These are phyloP conservation scores for Solanum chacoense DNA, from an alignment of 305 asterid genomes.

Conservation along the genomic window DNA sequence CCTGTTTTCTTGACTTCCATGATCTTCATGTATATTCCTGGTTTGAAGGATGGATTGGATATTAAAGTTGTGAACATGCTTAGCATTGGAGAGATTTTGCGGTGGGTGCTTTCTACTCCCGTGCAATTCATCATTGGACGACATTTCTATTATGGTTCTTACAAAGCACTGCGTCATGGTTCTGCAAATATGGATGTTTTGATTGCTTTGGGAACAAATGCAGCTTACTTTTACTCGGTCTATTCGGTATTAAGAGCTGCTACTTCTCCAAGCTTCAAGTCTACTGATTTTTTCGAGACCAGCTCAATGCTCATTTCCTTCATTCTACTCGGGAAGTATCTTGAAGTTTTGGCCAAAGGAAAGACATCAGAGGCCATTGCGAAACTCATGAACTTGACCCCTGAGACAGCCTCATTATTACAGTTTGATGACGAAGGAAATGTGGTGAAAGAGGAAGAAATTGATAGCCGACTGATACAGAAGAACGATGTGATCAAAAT, in stretches of 20 bases:
- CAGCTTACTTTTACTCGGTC: constrained; percentile 70
- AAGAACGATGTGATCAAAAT: constrained; percentile 57
- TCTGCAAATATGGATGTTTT: constrained; percentile 82
- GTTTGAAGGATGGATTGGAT: constrained; percentile 35
- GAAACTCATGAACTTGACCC: constrained; percentile 70
- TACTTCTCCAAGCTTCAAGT: constrained; percentile 35
- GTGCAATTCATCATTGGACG: constrained; percentile 81
- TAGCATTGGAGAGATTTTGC: constrained; percentile 36
- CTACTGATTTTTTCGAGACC: constrained; percentile 47
- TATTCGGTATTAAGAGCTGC: constrained; percentile 63
- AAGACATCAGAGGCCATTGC: constrained; percentile 57
- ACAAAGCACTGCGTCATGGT: constrained; percentile 49
- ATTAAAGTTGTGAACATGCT: constrained; percentile 48
- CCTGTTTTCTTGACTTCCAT: constrained; percentile 64
- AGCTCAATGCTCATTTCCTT: constrained; percentile 51
- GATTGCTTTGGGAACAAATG: constrained; percentile 66
- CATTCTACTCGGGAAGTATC: constrained; percentile 49
- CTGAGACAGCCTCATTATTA: constrained; percentile 42
- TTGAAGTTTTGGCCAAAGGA: constrained; percentile 48
- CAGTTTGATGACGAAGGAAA: constrained; percentile 37
- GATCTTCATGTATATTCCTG: constrained; percentile 75
- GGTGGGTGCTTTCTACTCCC: constrained; percentile 66
- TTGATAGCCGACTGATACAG: constrained; percentile 59
- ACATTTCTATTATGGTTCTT: constrained; percentile 63
- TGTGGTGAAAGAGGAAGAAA: constrained; percentile 62